Conservation (phyloP, 1,139 yeast genomes). For the Yarrowia galli region DNA sequence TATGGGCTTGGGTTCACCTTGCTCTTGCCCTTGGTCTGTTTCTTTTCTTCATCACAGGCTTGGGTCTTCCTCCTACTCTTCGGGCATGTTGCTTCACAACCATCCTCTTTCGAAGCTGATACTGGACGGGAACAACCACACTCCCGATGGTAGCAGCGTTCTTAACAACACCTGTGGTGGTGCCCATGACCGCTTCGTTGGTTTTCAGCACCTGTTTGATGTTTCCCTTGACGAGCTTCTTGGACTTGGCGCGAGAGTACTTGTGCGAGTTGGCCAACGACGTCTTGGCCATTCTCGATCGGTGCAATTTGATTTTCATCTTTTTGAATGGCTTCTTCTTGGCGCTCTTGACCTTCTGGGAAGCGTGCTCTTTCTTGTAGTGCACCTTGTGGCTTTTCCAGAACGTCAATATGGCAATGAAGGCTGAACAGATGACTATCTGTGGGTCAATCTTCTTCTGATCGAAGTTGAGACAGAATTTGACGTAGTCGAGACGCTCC, state of each 20-base stretch:
- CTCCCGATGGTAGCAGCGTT: constrained; percentile 22
- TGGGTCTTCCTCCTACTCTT: constrained; percentile 16
- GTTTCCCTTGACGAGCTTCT: constrained; percentile 9
- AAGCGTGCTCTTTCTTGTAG: constrained; percentile 4
- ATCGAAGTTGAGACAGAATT: constrained; percentile 3
- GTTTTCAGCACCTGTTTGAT: constrained; percentile 13
- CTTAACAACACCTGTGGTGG: constrained; percentile 26
- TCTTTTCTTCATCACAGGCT: constrained; percentile 1
- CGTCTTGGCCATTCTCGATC: constrained; percentile 9
- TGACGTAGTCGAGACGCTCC: constrained; percentile 11
- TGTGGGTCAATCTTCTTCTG: constrained; percentile 25
- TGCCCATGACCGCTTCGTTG: constrained; percentile 4
- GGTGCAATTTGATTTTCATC: constrained; percentile 4
- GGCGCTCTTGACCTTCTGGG: not conserved
- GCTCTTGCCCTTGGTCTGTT: not conserved
- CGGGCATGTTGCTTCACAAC: constrained; percentile 17
- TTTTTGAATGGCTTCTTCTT: constrained; percentile 3
- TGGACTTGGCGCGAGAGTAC: constrained; percentile 23
- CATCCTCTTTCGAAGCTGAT: constrained; percentile 11
- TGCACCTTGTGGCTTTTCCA: constrained; percentile 28
- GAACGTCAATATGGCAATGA: constrained; percentile 6
- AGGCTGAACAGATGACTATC: constrained; percentile 14
- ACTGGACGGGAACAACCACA: constrained; percentile 23
- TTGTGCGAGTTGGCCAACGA: constrained; percentile 2
- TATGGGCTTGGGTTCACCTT: not conserved